A percentile compares a stretch with the other conserved stretches of the same genome.
Conservation (phyloP, 2,329 filamentous ascomycete genomes). For the Cryphonectria nitschkei region DNA sequence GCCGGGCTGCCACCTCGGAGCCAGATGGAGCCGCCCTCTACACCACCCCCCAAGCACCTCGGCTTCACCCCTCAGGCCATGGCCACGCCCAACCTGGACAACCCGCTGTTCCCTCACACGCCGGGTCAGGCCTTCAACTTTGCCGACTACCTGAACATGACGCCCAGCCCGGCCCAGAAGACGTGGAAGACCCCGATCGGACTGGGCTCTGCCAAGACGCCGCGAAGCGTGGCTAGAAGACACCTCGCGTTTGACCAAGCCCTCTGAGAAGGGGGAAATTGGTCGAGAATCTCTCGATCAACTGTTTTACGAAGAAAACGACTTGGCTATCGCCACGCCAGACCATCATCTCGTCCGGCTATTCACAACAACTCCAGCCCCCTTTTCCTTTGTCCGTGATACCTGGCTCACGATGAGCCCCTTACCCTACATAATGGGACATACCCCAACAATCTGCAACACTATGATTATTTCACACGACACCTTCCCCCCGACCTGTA, state of each 20-base stretch:
- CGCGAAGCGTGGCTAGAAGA: conserved; percentile 70
- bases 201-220: conserved; percentile 54
- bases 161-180: conserved; percentile 89
- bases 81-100: conserved; percentile 78
- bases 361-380: not conserved
- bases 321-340: not conserved
- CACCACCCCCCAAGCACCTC: conserved; percentile 72
- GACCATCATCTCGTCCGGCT: not conserved
- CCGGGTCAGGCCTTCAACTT: conserved; percentile 89
- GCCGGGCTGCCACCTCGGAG: conserved; percentile 61
- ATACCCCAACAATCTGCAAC: conserved; percentile 3
- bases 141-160: conserved; percentile 96
- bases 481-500: conserved; percentile 2
- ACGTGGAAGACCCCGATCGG: conserved; percentile 81
- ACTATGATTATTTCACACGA: conserved; percentile 19
- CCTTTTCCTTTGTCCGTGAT: conserved; percentile 29
- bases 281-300: not conserved
- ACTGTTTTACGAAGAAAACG: conserved; percentile 14
- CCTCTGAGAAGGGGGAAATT: not conserved
- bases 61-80: conserved; percentile 83
- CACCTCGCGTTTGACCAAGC: conserved; percentile 82
- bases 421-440: conserved; percentile 4
- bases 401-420: conserved; percentile 26
- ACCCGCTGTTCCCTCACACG: conserved; percentile 69
- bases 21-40: conserved; percentile 71